Conservation (phyloP, 352 stramenopile species). For the Phytophthora brassicae region DNA sequence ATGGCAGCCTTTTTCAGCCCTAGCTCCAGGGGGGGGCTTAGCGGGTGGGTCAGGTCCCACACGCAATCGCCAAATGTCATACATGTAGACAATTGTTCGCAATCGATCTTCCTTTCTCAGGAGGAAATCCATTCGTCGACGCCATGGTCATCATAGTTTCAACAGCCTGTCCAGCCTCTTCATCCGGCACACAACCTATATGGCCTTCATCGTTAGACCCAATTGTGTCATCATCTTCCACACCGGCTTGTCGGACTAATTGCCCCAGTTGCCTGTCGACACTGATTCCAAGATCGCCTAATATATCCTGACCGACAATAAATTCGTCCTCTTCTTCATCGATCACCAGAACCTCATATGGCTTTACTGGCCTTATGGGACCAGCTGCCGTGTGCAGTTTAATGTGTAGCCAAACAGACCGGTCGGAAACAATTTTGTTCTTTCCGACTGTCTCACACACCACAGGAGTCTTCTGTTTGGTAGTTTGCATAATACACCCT, state of each 20-base stretch:
- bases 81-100: background rate
- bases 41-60: background rate
- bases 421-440: background rate
- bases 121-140: background rate
- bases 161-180: background rate
- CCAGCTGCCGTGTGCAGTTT: background rate
- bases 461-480: background rate
- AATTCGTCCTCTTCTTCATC: background rate
- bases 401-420: background rate
- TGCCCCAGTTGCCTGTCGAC: background rate
- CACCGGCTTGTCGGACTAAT: background rate
- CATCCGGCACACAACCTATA: background rate
- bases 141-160: background rate
- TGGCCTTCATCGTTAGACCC: background rate
- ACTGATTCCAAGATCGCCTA: background rate
- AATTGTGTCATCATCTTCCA: background rate
- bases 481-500: constrained; percentile 10
- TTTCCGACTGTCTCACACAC: background rate
- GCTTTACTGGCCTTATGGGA: background rate
- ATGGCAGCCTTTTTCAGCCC: background rate
- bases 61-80: background rate
- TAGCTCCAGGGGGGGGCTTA: background rate
- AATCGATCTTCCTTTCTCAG: background rate
- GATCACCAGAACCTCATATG: background rate
- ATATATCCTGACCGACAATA: background rate